Conservation (phyloP, 2,329 filamentous ascomycete species). For the Trichoderma sp. region DNA sequence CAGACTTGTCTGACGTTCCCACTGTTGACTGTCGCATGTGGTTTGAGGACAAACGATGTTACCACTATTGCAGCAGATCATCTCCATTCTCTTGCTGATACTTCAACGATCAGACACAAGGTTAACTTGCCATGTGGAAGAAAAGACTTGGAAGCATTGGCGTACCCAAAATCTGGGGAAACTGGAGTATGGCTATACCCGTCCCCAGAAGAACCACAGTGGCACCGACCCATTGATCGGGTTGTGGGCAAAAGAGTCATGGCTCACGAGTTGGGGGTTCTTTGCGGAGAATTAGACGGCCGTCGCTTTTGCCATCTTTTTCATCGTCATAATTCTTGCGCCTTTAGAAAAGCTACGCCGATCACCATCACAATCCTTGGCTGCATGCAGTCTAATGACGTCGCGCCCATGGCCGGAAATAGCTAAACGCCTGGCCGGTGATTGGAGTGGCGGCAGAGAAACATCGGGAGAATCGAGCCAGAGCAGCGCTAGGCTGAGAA, state of each 20-base stretch:
- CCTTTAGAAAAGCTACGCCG: background rate
- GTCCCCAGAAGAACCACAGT: background rate
- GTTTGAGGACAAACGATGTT: background rate
- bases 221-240: background rate
- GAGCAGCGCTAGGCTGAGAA: background rate
- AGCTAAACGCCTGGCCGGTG: background rate
- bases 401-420: conserved; percentile 2
- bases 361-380: background rate
- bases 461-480: background rate
- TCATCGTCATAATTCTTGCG: background rate
- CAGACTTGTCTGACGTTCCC: background rate
- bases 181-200: conserved; percentile 1
- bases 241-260: background rate
- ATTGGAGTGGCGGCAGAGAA: background rate
- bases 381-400: background rate
- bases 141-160: background rate
- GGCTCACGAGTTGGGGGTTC: background rate
- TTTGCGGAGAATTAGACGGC: background rate
- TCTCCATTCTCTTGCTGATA: background rate
- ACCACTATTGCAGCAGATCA: background rate
- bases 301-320: background rate
- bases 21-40: background rate
- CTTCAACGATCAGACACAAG: background rate
- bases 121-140: background rate
- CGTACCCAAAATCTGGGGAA: conserved; percentile 7